Conservation (phyloP, 1,284 basidiomycete genomes). For the Agaricales sp. region DNA sequence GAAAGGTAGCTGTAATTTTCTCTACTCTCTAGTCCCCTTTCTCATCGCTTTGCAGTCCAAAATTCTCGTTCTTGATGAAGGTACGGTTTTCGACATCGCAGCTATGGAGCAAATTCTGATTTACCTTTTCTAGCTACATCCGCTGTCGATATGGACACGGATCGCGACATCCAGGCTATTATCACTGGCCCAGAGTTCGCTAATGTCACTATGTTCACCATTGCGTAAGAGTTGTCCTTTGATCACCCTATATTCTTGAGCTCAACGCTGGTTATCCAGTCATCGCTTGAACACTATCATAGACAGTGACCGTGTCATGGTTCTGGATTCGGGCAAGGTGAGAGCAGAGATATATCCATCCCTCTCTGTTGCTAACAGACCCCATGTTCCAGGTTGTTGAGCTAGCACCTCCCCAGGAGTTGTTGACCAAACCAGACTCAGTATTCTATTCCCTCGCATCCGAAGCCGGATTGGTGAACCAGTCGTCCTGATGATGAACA, state of each 20-base stretch:
- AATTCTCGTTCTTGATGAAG: conserved; percentile 88
- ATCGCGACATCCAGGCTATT: conserved; percentile 76
- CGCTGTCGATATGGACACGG: conserved; percentile 86
- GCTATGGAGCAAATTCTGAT: background rate
- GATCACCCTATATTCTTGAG: conserved; percentile 3
- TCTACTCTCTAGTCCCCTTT: conserved; percentile 4
- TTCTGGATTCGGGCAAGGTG: conserved; percentile 72
- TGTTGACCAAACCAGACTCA: conserved; percentile 46
- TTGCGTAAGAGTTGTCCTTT: conserved; percentile 42
- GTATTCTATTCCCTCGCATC: conserved; percentile 46
- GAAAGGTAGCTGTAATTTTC: conserved; percentile 33
- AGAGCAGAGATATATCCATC: conserved; percentile 9
- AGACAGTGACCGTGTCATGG: conserved; percentile 76
- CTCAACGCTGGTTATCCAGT: conserved; percentile 24
- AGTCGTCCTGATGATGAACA: too few species aligned
- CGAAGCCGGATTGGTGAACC: conserved; percentile 40
- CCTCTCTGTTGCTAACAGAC: conserved; percentile 1
- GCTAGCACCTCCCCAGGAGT: conserved; percentile 58
- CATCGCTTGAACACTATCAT: conserved; percentile 90
- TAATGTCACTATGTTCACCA: conserved; percentile 74
- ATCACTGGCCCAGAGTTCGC: conserved; percentile 63
- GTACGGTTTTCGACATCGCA: conserved; percentile 20
- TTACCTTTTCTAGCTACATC: conserved; percentile 45
- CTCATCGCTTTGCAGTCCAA: conserved; percentile 39
- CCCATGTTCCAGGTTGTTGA: conserved; percentile 51